Percentiles rank a stretch among this genome's conserved stretches.
phyloP scores from a whole-genome alignment of 2,329 filamentous ascomycete genomes.

The Colletotrichum sansevieriae region DNA sequence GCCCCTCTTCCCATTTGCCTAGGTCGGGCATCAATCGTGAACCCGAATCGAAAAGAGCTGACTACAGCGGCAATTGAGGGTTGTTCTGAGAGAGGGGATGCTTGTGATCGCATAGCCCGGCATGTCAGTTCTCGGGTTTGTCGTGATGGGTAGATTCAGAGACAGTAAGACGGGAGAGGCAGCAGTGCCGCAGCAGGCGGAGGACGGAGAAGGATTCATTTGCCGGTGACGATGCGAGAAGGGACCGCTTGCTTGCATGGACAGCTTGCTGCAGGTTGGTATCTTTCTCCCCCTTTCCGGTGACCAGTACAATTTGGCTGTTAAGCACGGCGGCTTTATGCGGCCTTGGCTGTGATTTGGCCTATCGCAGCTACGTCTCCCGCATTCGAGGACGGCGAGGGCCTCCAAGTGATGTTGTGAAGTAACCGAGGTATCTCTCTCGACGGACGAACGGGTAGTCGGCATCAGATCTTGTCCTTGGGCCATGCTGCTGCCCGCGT shows the following conservation, averaged over 20 bases:
- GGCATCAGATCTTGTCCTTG: too few relatives aligned
- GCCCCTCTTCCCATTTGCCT: slow-evolving; percentile 6
- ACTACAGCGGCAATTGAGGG: slow-evolving; percentile 10
- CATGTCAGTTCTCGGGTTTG: not conserved
- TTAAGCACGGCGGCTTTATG: slow-evolving; percentile 2
- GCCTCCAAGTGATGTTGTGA: not conserved
- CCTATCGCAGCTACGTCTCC: not conserved
- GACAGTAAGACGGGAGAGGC: not conserved
- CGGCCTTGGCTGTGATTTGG: not conserved
- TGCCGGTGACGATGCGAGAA: slow-evolving; percentile 3
- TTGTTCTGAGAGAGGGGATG: not conserved
- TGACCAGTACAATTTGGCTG: not conserved
- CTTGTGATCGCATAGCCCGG: not conserved
- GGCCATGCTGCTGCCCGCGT: too few relatives aligned
- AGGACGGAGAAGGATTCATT: slow-evolving; percentile 13
- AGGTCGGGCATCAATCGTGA: slow-evolving; percentile 23
- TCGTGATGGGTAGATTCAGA: not conserved
- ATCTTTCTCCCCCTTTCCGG: too few relatives aligned
- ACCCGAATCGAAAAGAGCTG: not conserved
- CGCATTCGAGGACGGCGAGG: not conserved
- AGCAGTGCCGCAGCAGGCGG: not conserved
- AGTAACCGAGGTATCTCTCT: too few relatives aligned
- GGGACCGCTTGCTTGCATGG: slow-evolving; percentile 5
- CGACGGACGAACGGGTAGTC: too few relatives aligned
- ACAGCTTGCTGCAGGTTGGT: slow-evolving; percentile 14